Percentiles rank a stretch among this genome's conserved stretches.
These are phyloP conservation scores for Naganishia vishniacii DNA, from an alignment of 768 basidiomycete species.

Conservation along the genomic window DNA sequence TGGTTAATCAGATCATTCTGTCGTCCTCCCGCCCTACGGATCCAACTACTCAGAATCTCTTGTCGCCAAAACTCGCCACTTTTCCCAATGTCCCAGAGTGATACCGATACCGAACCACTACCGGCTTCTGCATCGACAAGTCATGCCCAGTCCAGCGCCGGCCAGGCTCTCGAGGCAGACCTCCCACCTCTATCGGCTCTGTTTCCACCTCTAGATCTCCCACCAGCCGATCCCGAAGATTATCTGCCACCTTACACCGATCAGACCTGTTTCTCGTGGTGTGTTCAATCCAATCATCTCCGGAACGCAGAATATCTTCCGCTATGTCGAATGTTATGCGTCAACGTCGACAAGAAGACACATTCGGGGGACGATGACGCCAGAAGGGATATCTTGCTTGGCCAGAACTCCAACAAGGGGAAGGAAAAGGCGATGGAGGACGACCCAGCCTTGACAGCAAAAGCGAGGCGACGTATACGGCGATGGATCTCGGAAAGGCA, in stretches of 20 bases:
- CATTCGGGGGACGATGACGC: conserved; percentile 3
- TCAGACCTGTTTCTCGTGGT: conserved; percentile 19
- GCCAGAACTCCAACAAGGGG: conserved; percentile 1
- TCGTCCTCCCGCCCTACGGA: too few relatives aligned
- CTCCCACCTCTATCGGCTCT: conserved; percentile 16
- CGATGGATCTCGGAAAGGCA: conserved; percentile 15
- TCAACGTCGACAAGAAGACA: conserved; percentile 10
- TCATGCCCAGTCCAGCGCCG: background rate
- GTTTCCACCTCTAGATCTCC: conserved; percentile 13
- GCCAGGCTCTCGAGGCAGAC: background rate
- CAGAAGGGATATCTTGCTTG: conserved; percentile 1
- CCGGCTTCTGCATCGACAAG: background rate
- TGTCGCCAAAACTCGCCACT: too few relatives aligned
- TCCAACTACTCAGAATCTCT: too few relatives aligned
- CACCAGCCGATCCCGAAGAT: conserved; percentile 16
- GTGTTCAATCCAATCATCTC: conserved; percentile 11
- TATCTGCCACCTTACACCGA: conserved; percentile 19
- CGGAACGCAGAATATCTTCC: conserved; percentile 9
- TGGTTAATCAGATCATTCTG: too few relatives aligned
- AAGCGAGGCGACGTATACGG: background rate
- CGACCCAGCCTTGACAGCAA: background rate
- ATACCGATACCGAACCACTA: background rate
- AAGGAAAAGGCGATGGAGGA: background rate
- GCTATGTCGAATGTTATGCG: conserved; percentile 14
- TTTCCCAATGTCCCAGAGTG: background rate